These are phyloP conservation scores for Ogataea parapolymorpha DNA, from an alignment of 805 yeast species.

Conservation along the genomic window DNA sequence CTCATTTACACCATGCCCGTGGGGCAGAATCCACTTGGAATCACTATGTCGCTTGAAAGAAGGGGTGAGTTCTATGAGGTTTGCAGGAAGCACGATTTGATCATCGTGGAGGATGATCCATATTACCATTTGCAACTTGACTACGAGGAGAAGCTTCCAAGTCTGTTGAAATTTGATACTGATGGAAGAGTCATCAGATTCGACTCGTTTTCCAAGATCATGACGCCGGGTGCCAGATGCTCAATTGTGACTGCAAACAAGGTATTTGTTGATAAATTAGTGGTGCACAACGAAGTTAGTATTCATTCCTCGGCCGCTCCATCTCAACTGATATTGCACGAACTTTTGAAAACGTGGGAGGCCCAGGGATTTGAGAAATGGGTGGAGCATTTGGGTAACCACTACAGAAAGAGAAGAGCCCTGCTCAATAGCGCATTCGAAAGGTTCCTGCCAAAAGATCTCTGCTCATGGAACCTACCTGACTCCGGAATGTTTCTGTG, in stretches of 20 bases:
- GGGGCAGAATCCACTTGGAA: constrained; percentile 86
- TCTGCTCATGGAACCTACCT: constrained; percentile 41
- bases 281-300: constrained; percentile 62
- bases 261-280: constrained; percentile 46
- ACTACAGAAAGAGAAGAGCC: constrained; percentile 66
- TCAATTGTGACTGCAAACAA: constrained; percentile 74
- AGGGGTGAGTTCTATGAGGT: constrained; percentile 56
- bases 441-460: constrained; percentile 43
- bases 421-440: constrained; percentile 49
- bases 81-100: constrained; percentile 62
- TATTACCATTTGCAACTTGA: constrained; percentile 72
- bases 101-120: constrained; percentile 83
- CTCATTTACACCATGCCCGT: constrained; percentile 68
- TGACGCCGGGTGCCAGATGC: constrained; percentile 74
- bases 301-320: constrained; percentile 76
- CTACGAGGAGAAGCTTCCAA: constrained; percentile 49
- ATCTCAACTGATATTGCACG: constrained; percentile 58
- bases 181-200: constrained; percentile 77
- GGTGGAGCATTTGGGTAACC: constrained; percentile 58
- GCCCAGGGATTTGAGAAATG: constrained; percentile 64
- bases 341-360: constrained; percentile 59
- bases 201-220: constrained; percentile 74
- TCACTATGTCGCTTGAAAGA: constrained; percentile 55
- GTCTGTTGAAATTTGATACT: constrained; percentile 64
- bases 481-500: constrained; percentile 45